A percentile compares a stretch with the other conserved stretches of the same genome.
Conservation (phyloP, 768 basidiomycete species). For the Boletus subparvulus region DNA sequence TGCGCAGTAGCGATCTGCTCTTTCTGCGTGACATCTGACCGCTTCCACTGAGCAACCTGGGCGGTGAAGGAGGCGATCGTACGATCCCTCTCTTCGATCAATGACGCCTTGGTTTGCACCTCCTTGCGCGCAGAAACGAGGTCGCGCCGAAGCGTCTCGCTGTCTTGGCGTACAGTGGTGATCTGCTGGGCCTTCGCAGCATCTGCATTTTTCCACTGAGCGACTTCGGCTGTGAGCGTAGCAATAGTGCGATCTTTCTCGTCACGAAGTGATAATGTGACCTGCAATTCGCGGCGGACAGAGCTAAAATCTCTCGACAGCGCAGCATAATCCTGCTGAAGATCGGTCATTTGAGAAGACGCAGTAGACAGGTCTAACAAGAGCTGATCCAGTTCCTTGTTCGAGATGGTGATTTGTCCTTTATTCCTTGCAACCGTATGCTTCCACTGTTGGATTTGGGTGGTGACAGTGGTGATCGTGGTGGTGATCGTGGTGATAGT, state of each 20-base stretch:
- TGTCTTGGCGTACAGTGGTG: neutral
- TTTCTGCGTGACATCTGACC: neutral
- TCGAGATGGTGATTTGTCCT: neutral
- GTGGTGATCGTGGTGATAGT: neutral
- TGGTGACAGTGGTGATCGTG: neutral
- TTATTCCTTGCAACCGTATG: too few species aligned
- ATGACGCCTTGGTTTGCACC: neutral
- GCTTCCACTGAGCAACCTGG: neutral
- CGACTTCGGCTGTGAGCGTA: too few species aligned
- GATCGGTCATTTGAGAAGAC: neutral
- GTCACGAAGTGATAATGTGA: neutral
- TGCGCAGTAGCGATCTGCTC: neutral
- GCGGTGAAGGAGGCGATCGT: neutral
- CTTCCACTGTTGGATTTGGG: conserved; percentile 1
- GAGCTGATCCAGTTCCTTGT: conserved; percentile 7
- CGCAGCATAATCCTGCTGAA: neutral
- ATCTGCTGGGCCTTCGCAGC: neutral
- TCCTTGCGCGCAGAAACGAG: neutral
- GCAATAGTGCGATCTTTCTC: too few species aligned
- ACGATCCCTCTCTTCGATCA: neutral
- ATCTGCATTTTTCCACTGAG: neutral
- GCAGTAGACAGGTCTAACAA: neutral
- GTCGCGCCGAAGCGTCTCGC: neutral
- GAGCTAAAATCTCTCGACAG: neutral
- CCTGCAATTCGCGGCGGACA: neutral